Evolutionary conservation across 176 grass and related monocot genomes (phyloP).

Genomic region (Oryza meridionalis): DNA sequence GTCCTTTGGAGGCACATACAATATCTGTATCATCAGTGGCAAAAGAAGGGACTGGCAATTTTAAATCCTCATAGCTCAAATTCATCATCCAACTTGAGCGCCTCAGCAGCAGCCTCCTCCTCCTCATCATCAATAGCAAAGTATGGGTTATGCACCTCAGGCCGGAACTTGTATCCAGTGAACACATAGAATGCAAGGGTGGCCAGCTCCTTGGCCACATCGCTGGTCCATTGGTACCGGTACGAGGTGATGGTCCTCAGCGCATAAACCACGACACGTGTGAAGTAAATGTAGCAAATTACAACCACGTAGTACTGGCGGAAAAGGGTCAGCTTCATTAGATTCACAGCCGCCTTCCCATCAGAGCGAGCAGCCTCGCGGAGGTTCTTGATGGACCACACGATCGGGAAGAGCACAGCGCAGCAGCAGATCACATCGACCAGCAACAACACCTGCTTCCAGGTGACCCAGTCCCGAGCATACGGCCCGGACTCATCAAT

Average conservation of each 20-base stretch:
- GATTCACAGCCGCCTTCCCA: constrained; percentile 88
- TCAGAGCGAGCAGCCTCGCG: constrained; percentile 87
- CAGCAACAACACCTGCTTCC: constrained; percentile 90
- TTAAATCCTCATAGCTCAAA: constrained; percentile 76
- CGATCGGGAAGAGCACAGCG: constrained; percentile 86
- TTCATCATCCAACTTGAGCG: constrained; percentile 90
- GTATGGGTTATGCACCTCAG: constrained; percentile 89
- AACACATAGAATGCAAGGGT: constrained; percentile 92
- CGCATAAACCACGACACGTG: constrained; percentile 82
- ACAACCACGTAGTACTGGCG: constrained; percentile 95
- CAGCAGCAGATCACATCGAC: constrained; percentile 97
- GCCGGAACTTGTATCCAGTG: constrained; percentile 84
- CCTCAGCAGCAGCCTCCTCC: constrained; percentile 85
- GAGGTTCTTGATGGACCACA: constrained; percentile 98
- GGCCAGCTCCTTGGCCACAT: constrained; percentile 75
- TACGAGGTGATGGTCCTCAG: constrained; percentile 89
- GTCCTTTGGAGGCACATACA: constrained; percentile 48
- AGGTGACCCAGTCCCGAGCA: constrained; percentile 81
- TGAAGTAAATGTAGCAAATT: constrained; percentile 99
- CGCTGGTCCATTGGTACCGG: constrained; percentile 85
- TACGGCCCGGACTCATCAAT: constrained; percentile 93
- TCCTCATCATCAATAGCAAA: constrained; percentile 81
- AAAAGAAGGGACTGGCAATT: constrained; percentile 11
- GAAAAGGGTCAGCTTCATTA: constrained; percentile 97
- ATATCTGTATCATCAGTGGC: constrained; percentile 26